A percentile compares a stretch with the other conserved stretches of the same genome.
These are phyloP conservation scores for Fraxinus xanthoxyloides DNA, from an alignment of 305 asterid genomes.

Conservation along the genomic window DNA sequence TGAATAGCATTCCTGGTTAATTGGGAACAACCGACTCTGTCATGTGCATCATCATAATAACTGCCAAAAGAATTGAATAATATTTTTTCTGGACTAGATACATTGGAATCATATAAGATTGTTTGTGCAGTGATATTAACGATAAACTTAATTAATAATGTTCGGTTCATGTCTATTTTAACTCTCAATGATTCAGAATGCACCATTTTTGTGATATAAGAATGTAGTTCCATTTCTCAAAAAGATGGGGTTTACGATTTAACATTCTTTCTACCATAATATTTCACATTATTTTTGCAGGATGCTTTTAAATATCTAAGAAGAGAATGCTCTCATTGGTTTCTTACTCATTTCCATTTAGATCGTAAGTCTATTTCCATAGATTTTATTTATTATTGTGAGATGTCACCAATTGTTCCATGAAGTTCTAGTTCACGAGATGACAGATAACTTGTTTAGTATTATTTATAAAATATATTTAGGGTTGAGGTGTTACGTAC, in stretches of 20 bases:
- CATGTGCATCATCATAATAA: neutral
- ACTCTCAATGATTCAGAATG: conserved; percentile 1
- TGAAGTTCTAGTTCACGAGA: neutral
- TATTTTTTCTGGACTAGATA: neutral
- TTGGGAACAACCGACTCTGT: neutral
- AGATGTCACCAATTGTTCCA: neutral
- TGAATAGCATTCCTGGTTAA: neutral
- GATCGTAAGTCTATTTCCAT: conserved; percentile 69
- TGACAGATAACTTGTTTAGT: neutral
- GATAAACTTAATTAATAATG: neutral
- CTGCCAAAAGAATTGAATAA: neutral
- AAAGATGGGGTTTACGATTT: neutral
- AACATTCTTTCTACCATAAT: conserved; percentile 1
- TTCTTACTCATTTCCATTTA: conserved; percentile 89
- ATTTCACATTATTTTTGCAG: conserved; percentile 46
- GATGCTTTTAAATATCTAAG: conserved; percentile 84
- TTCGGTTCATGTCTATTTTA: neutral
- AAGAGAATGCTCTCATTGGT: conserved; percentile 92
- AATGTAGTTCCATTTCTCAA: neutral
- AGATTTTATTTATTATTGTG: neutral
- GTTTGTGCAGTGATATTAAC: neutral
- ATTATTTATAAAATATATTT: neutral
- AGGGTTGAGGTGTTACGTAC: neutral
- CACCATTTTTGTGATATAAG: neutral
- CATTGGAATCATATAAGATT: neutral